Conservation (phyloP, 441 rosid genomes). For the Breynia disticha region DNA sequence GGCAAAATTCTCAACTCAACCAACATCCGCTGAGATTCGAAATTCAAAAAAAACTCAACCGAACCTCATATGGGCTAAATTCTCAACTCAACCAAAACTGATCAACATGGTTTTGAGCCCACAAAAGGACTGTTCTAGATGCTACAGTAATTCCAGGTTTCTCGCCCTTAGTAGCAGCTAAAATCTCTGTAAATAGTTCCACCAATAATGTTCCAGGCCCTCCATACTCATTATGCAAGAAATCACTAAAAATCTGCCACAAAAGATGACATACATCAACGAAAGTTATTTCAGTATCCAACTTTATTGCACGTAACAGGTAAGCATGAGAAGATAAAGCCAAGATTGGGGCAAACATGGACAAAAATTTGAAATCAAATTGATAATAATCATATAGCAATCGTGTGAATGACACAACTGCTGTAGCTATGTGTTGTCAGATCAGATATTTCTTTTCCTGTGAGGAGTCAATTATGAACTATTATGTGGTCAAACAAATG, state of each 20-base stretch:
- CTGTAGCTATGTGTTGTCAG: background rate
- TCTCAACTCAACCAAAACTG: no score
- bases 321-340: constrained; percentile 4
- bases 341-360: constrained; percentile 21
- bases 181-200: constrained; percentile 35
- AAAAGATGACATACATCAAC: constrained; percentile 3
- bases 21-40: no score
- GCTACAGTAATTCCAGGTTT: constrained; percentile 31
- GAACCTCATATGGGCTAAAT: no score
- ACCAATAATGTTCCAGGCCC: constrained; percentile 35
- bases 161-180: constrained; percentile 31
- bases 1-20: no score
- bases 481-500: background rate
- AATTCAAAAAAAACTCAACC: no score
- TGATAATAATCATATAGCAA: constrained; percentile 16
- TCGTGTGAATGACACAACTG: background rate
- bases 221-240: constrained; percentile 32
- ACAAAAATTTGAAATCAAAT: constrained; percentile 22
- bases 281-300: no score
- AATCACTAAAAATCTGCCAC: constrained; percentile 27
- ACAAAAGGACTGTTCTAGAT: constrained; percentile 25
- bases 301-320: constrained; percentile 4
- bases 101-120: constrained; percentile 36
- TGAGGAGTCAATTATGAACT: background rate
- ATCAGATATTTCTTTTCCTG: background rate